Percentiles rank a stretch among this genome's conserved stretches.
Conservation (phyloP, 768 basidiomycete genomes). For the Agaricus sinodeliciosus region DNA sequence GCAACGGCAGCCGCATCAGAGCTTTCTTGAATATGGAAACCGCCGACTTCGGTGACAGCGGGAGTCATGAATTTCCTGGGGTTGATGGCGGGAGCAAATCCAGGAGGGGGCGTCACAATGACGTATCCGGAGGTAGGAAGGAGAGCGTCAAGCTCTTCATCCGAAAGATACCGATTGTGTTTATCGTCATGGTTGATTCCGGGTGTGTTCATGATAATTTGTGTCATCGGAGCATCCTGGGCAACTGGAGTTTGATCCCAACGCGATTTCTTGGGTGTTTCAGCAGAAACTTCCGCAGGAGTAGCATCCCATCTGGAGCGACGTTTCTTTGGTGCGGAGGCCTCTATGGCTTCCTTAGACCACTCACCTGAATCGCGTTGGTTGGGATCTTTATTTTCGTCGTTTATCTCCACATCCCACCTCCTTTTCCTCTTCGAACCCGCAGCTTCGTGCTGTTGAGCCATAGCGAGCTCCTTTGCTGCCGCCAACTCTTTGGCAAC, state of each 20-base stretch:
- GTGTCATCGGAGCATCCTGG: constrained; percentile 62
- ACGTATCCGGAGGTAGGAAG: constrained; percentile 84
- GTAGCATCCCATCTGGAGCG: constrained; percentile 96
- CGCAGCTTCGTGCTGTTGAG: constrained; percentile 27
- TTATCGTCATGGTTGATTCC: constrained; percentile 90
- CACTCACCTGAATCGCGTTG: constrained; percentile 57
- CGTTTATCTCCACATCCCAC: constrained; percentile 70
- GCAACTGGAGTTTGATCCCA: constrained; percentile 94
- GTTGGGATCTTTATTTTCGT: constrained; percentile 63
- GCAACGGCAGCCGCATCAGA: constrained; percentile 85
- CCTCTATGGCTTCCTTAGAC: constrained; percentile 70
- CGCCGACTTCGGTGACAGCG: constrained; percentile 54
- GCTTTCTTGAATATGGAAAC: constrained; percentile 96
- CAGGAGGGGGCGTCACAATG: constrained; percentile 90
- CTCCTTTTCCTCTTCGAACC: constrained; percentile 69
- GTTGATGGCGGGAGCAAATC: constrained; percentile 76
- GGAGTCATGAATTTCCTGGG: constrained; percentile 59
- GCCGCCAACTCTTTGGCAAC: constrained; percentile 65
- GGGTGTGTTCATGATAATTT: constrained; percentile 85
- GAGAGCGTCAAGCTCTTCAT: constrained; percentile 91
- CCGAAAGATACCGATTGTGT: constrained; percentile 91
- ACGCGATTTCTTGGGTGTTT: constrained; percentile 84
- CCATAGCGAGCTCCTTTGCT: constrained; percentile 33
- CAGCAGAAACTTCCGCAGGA: constrained; percentile 61
- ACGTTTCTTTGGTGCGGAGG: constrained; percentile 80